phyloP scores from a whole-genome alignment of 768 basidiomycete species.

The Suillus occidentalis region DNA sequence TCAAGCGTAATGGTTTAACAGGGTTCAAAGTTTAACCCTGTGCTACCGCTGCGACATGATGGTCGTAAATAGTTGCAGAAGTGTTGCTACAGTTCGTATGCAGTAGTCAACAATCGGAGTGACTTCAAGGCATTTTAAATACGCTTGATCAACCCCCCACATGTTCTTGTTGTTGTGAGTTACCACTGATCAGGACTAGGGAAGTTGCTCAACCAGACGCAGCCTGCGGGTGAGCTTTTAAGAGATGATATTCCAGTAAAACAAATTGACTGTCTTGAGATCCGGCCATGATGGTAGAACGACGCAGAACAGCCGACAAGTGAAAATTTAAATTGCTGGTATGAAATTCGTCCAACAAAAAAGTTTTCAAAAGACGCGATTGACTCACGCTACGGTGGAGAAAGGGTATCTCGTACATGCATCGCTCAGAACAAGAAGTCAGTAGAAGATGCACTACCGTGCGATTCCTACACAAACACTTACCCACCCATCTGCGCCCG shows the following conservation, averaged over 20 bases:
- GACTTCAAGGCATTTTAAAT: background rate
- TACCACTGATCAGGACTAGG: background rate
- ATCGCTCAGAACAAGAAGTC: background rate
- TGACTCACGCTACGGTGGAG: background rate
- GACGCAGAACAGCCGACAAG: background rate
- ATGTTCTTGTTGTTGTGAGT: background rate
- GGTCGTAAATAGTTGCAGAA: background rate
- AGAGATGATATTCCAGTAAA: background rate
- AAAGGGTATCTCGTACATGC: conserved; percentile 1
- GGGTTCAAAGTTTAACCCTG: background rate
- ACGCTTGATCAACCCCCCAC: background rate
- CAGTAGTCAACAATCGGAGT: background rate
- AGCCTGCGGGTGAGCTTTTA: background rate
- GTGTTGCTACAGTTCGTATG: background rate
- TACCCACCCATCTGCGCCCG: conserved; percentile 95
- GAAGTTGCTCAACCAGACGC: background rate
- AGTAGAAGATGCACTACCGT: conserved; percentile 15
- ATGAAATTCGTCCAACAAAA: background rate
- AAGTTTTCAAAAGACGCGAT: background rate
- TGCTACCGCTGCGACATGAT: background rate
- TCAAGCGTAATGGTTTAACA: background rate
- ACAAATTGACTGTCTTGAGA: background rate
- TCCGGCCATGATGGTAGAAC: background rate
- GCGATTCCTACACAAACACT: conserved; percentile 77
- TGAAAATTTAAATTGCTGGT: background rate